Evolutionary conservation across 495 filamentous ascomycete species (phyloP).

Genomic region (Terfezia claveryi): DNA sequence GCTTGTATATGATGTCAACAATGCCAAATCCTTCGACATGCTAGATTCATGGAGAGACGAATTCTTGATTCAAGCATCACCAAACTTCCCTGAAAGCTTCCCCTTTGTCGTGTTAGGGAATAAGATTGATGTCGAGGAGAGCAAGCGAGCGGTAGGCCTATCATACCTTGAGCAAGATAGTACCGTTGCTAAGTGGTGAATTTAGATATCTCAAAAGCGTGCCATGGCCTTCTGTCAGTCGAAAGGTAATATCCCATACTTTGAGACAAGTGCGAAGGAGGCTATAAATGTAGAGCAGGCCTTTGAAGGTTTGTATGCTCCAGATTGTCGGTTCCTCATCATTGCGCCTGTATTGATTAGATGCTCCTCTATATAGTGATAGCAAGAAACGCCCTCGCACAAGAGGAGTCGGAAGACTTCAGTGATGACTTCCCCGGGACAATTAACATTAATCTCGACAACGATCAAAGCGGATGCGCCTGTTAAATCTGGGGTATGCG

Average conservation of each 20-base stretch:
- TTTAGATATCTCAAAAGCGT: constrained; percentile 70
- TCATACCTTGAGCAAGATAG: background rate
- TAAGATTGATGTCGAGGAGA: constrained; percentile 98
- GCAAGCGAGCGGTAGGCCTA: constrained; percentile 57
- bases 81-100: constrained; percentile 90
- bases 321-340: background rate
- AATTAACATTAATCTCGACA: constrained; percentile 89
- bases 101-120: constrained; percentile 92
- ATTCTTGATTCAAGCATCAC: constrained; percentile 92
- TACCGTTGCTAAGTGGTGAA: background rate
- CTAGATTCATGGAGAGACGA: constrained; percentile 97
- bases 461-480: constrained; percentile 73
- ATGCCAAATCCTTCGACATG: constrained; percentile 95
- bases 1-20: constrained; percentile 95
- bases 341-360: background rate
- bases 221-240: constrained; percentile 95
- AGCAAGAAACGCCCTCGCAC: constrained; percentile 77
- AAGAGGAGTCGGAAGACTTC: constrained; percentile 76
- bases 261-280: constrained; percentile 98
- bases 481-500: background rate
- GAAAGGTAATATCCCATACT: constrained; percentile 93
- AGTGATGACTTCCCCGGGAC: constrained; percentile 88
- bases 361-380: constrained; percentile 41
- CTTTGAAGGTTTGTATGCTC: constrained; percentile 52
- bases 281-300: constrained; percentile 96